phyloP scores from a whole-genome alignment of 2,329 filamentous ascomycete species.

The Arthrobotrys musiformis region DNA sequence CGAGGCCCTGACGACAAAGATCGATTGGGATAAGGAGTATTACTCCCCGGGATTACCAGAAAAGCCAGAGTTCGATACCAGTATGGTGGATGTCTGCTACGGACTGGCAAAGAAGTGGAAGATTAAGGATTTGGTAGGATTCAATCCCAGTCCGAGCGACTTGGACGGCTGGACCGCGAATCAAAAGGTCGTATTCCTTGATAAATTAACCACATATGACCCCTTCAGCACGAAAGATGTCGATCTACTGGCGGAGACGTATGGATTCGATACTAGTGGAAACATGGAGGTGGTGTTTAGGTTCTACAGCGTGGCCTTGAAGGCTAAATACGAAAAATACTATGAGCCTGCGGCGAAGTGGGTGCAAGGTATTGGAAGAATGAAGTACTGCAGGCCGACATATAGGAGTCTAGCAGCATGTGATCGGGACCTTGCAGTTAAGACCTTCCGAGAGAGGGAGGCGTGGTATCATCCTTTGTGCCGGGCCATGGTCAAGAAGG shows the following conservation, averaged over 20 bases:
- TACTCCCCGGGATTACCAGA: constrained; percentile 83
- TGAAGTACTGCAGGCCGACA: constrained; percentile 95
- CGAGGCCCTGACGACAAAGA: constrained; percentile 71
- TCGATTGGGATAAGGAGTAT: constrained; percentile 92
- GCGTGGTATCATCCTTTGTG: constrained; percentile 98
- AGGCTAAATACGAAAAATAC: constrained; percentile 75
- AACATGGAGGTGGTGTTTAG: constrained; percentile 88
- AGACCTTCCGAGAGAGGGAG: constrained; percentile 86
- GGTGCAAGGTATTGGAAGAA: constrained; percentile 83
- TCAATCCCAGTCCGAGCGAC: constrained; percentile 75
- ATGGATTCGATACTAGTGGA: constrained; percentile 77
- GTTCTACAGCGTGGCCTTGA: constrained; percentile 82
- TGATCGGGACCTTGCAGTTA: constrained; percentile 77
- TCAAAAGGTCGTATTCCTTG: constrained; percentile 91
- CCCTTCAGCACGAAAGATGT: constrained; percentile 74
- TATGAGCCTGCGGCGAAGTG: constrained; percentile 78
- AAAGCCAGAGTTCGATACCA: constrained; percentile 91
- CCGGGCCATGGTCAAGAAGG: constrained; percentile 84
- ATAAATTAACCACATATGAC: constrained; percentile 76
- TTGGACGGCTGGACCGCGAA: constrained; percentile 81
- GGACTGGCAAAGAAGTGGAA: constrained; percentile 84
- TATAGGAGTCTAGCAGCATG: constrained; percentile 80
- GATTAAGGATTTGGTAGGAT: constrained; percentile 62
- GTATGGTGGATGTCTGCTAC: constrained; percentile 86
- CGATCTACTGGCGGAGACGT: constrained; percentile 77